Evolutionary conservation across 1,139 yeast species (phyloP).

Genomic region (Wickerhamomyces sp.): DNA sequence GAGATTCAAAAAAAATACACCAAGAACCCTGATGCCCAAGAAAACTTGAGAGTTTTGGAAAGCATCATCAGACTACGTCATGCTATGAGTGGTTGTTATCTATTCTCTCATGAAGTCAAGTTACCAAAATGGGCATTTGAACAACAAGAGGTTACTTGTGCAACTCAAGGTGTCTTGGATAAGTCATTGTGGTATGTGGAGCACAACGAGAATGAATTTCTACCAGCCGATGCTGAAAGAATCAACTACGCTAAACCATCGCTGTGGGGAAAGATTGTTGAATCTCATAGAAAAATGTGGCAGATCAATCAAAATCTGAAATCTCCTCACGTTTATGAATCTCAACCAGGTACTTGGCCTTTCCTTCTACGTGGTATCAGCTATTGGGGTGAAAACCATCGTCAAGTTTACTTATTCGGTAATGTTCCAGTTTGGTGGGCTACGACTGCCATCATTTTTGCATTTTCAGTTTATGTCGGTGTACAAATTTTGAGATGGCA

Average conservation of each 20-base stretch:
- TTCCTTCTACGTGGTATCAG: constrained; percentile 85
- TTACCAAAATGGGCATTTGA: constrained; percentile 95
- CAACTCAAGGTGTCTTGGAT: constrained; percentile 70
- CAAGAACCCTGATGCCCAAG: constrained; percentile 52
- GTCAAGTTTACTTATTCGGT: constrained; percentile 83
- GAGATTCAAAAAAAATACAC: constrained; percentile 71
- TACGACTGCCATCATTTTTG: constrained; percentile 52
- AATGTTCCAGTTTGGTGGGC: constrained; percentile 92
- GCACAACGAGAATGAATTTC: constrained; percentile 51
- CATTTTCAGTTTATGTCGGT: constrained; percentile 50
- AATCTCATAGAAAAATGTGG: constrained; percentile 91
- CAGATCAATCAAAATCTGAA: constrained; percentile 79
- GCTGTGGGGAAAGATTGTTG: constrained; percentile 68
- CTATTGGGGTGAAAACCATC: constrained; percentile 80
- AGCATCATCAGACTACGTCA: constrained; percentile 86
- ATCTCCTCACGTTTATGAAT: constrained; percentile 83
- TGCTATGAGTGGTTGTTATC: constrained; percentile 82
- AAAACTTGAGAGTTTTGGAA: constrained; percentile 68
- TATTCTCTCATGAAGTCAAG: constrained; percentile 81
- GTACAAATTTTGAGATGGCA: constrained; percentile 75
- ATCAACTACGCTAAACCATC: constrained; percentile 60
- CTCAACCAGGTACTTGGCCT: constrained; percentile 89
- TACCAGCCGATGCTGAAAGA: constrained; percentile 44
- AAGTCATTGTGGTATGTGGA: constrained; percentile 89
- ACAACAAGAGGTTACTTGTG: constrained; percentile 95